Base-by-base conservation (phyloP, 169 alveolate species). In the Plasmodium blacklocki region DNA sequence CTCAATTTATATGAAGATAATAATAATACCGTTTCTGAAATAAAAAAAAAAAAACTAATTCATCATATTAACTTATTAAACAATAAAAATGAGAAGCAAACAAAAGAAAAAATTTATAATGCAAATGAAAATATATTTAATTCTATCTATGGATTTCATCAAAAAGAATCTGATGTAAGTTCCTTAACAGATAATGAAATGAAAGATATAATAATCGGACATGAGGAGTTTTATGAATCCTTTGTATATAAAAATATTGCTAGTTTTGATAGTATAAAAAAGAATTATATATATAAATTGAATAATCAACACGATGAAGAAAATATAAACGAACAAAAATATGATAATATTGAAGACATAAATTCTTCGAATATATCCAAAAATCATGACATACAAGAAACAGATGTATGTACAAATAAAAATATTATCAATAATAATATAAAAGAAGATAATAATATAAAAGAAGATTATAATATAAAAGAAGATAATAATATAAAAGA, bases 121-220 rank as follows among this genome's bases (percentile, higher is more conserved):
- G 70, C 92, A n/a, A 54, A 70, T 71, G 56, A 60, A 64, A 72
- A 86, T 11, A 86, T 86, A 52, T 86, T 86, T 62, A 73, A 72
- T 47, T 47, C 47, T 19, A 52, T 52, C 8, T 72, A 71, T 64
- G 92, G 92, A 8, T 86, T 86, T 86, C 70, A 73, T 45, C 45
- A 73, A 39, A 60, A 32, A 59, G 5, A 45, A 60, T 86, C 86
- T n/a, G 92, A 86, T 15, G 21, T 56, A 9, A 47, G 23, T 43
- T 71, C 92, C 3, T 70, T 75, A 18, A 26, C 75, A 14, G 86
- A 52, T 23, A 86, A 71, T 49, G 87, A 86, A 11, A 19, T 63
- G n/a, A 49, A 86, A 29, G 78, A 59, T 29, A 6, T 86, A 60
- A 8, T 71, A 45, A 26, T 60, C 7, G 87, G 87, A 26, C 71